Base-by-base conservation (phyloP, 2,329 filamentous ascomycete genomes). In the Arthrobotrys entomopaga region DNA sequence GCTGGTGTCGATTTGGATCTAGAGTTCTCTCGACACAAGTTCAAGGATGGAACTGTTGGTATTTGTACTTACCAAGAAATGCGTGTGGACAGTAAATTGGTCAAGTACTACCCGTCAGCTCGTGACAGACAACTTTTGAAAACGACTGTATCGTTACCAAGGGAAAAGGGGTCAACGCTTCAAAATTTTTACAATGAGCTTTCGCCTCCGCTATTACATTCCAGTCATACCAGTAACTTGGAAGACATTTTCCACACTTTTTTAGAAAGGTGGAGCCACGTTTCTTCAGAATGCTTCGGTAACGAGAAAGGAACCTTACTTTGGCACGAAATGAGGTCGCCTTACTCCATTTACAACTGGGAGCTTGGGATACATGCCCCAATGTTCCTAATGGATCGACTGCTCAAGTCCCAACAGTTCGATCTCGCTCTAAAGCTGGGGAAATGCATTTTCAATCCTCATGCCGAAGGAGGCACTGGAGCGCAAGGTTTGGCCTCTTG, bases 271-370 rank as follows among this genome's bases (percentile, higher is more conserved):
- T 29, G 26, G 50, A 38, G 26, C 13, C 13, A 54, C 24, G 24
- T 38, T 15, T 54, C 50, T 22, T 29, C 50, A 4, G 22, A 29
- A 26, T 13, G 24, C 10, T 38, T 54, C 26, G 22, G 26, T 34
- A 54, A 54, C 16, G 50, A 54, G 13, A 54, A 54, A 22, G n/a
- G 11, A 22, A 50, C 46, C 5, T n/a, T 50, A 3, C n/a, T 10
- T 16, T 54, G 26, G 15, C 22, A 80, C 49, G 80, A 80, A 60
- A 57, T 75, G 10, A 24, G 24, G 1, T 34, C 16, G 3, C 58
- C 58, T 3, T 52, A 52, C 26, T 48, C 26, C 11, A 26, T 63
- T 0, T 63, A 63, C 16, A 63, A 63, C 19, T 63, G 58, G 58
- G 58, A 63, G 19, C 11, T 63, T 43, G 58, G 46, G 6, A n/a